phyloP scores from a whole-genome alignment of 768 basidiomycete genomes.

The Solioccasus polychromus region DNA sequence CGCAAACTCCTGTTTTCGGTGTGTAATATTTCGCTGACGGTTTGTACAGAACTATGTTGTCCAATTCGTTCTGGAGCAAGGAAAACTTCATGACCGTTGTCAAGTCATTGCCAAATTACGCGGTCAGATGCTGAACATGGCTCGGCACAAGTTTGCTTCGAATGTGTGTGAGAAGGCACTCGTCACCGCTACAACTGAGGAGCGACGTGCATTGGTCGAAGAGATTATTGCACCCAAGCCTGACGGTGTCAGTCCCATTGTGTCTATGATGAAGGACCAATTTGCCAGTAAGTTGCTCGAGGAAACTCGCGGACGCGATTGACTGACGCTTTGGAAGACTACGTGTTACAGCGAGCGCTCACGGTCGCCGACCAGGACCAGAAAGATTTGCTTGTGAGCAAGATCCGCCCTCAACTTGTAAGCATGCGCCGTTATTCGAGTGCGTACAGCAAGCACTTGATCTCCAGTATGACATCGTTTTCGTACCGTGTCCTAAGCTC shows the following conservation, averaged over 20 bases:
- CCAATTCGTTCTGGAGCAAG: constrained; percentile 87
- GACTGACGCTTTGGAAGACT: constrained; percentile 47
- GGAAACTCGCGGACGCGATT: not conserved
- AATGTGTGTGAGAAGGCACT: constrained; percentile 95
- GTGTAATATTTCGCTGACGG: constrained; percentile 3
- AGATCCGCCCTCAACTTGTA: constrained; percentile 64
- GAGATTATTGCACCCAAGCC: constrained; percentile 70
- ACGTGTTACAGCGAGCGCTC: constrained; percentile 81
- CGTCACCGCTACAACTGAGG: constrained; percentile 58
- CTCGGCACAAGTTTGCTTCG: constrained; percentile 90
- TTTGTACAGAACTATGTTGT: constrained; percentile 84
- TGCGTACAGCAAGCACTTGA: constrained; percentile 76
- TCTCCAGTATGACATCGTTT: constrained; percentile 56
- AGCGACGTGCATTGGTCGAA: constrained; percentile 68
- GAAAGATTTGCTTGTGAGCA: constrained; percentile 57
- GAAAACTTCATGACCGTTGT: constrained; percentile 63
- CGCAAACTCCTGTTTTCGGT: constrained; percentile 22
- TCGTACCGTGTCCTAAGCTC: constrained; percentile 1
- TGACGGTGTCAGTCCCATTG: constrained; percentile 64
- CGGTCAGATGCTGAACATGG: constrained; percentile 76
- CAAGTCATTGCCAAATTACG: constrained; percentile 65
- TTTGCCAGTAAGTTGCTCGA: constrained; percentile 69
- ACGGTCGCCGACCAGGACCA: constrained; percentile 69
- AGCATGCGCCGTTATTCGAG: constrained; percentile 71
- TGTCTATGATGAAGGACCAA: constrained; percentile 82